These are phyloP conservation scores for Rhizopus sp. DNA, from an alignment of 371 early-diverging fungal species.

Conservation along the genomic window DNA sequence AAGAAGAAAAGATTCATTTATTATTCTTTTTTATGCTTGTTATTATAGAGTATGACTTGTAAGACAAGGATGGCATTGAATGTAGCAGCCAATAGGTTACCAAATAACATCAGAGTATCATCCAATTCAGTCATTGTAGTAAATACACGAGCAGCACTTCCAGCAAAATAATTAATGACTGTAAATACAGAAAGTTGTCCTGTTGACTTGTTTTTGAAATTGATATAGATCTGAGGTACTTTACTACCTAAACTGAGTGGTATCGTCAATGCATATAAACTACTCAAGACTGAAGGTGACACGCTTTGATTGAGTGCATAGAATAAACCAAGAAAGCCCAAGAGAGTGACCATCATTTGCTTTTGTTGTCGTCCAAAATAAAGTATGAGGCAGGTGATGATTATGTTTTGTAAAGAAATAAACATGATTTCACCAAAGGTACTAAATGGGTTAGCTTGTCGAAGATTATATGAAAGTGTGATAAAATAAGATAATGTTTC, in stretches of 20 bases:
- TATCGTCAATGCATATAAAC: conserved; percentile 79
- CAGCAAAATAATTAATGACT: conserved; percentile 82
- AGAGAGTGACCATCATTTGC: conserved; percentile 33
- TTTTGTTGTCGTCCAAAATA: conserved; percentile 49
- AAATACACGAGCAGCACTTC: conserved; percentile 86
- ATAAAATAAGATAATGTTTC: conserved; percentile 83
- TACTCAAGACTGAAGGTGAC: conserved; percentile 49
- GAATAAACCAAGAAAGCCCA: conserved; percentile 32
- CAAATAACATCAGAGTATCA: conserved; percentile 73
- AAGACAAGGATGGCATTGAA: conserved; percentile 80
- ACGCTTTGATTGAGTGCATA: conserved; percentile 49
- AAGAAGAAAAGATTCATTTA: too few relatives aligned
- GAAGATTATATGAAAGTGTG: conserved; percentile 79
- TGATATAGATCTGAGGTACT: conserved; percentile 87
- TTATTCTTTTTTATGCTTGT: conserved; percentile 6
- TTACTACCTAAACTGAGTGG: conserved; percentile 79
- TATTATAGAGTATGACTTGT: conserved; percentile 87
- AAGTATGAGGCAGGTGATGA: conserved; percentile 76
- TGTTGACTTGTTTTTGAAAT: conserved; percentile 75
- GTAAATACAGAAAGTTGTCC: conserved; percentile 92
- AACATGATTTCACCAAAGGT: conserved; percentile 89
- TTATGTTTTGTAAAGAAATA: conserved; percentile 77
- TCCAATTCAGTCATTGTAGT: conserved; percentile 91
- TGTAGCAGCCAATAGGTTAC: conserved; percentile 68
- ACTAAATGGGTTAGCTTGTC: conserved; percentile 81